These are phyloP conservation scores for Cyathus striatus DNA, from an alignment of 768 basidiomycete species.

Conservation along the genomic window DNA sequence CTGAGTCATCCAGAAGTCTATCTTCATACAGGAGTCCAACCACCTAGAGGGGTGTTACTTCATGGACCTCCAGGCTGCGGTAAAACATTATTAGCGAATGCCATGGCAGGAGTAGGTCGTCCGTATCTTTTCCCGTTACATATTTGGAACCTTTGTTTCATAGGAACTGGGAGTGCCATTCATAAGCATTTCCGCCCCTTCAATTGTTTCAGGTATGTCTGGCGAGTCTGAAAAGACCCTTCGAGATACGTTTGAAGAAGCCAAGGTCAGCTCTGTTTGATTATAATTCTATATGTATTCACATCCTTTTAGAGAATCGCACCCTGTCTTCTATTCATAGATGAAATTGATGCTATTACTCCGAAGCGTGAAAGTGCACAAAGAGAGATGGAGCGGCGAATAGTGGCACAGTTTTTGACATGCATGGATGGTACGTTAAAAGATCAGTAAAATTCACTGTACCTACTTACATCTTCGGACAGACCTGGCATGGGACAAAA, in stretches of 20 bases:
- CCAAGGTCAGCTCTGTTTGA: conserved; percentile 54
- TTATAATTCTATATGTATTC: neutral
- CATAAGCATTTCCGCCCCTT: conserved; percentile 91
- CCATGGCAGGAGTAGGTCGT: conserved; percentile 85
- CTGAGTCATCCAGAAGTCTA: conserved; percentile 95
- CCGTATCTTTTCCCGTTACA: neutral
- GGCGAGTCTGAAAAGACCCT: conserved; percentile 98
- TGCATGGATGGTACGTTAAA: conserved; percentile 87
- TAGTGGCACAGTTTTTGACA: conserved; percentile 95
- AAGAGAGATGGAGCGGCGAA: conserved; percentile 95
- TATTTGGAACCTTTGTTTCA: conserved; percentile 2
- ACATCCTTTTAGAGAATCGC: conserved; percentile 60
- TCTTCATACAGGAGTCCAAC: conserved; percentile 85
- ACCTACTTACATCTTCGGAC: conserved; percentile 1
- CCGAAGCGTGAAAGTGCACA: conserved; percentile 98
- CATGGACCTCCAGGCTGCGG: conserved; percentile 98
- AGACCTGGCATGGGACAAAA: conserved; percentile 97
- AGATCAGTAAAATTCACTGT: neutral
- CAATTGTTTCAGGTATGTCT: conserved; percentile 96
- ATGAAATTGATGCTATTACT: conserved; percentile 97
- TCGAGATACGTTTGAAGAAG: conserved; percentile 95
- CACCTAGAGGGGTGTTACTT: conserved; percentile 86
- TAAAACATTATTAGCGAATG: conserved; percentile 91
- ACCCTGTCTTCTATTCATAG: conserved; percentile 92
- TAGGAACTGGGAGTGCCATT: conserved; percentile 93